Conservation (phyloP, 345 rosid species). For the Gossypium turneri region DNA sequence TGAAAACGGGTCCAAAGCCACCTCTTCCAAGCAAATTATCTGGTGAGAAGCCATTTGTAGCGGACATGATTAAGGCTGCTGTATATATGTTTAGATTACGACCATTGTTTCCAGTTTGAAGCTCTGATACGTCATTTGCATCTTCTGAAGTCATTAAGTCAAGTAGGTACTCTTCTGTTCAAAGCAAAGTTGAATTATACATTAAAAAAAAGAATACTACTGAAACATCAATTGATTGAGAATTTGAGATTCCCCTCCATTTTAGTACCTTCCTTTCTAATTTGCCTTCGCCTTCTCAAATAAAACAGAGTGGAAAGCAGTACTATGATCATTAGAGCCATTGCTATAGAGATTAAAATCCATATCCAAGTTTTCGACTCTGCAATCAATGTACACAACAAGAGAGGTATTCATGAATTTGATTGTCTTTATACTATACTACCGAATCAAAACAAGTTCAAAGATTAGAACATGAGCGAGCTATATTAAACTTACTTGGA, state of each 20-base stretch:
- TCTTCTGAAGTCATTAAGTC: background rate
- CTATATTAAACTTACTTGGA: background rate
- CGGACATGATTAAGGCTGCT: background rate
- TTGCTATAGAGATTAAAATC: background rate
- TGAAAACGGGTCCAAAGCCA: slow-evolving; percentile 10
- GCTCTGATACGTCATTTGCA: background rate
- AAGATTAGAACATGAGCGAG: background rate
- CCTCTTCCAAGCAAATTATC: slow-evolving; percentile 6
- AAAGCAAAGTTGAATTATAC: background rate
- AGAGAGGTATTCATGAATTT: background rate
- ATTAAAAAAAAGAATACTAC: no score
- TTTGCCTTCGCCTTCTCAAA: background rate
- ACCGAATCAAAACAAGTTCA: background rate
- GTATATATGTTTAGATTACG: slow-evolving; percentile 9
- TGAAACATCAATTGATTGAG: no score
- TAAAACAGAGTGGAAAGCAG: background rate
- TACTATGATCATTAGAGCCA: background rate
- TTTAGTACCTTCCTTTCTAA: background rate
- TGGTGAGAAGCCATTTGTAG: background rate
- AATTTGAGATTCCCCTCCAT: no score
- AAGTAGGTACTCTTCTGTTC: background rate
- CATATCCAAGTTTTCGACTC: background rate
- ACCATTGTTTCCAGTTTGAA: background rate
- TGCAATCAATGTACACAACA: background rate
- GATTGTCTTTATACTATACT: background rate